These are phyloP conservation scores for Austropuccinia psidii DNA, from an alignment of 1,284 basidiomycete species.

Conservation along the genomic window DNA sequence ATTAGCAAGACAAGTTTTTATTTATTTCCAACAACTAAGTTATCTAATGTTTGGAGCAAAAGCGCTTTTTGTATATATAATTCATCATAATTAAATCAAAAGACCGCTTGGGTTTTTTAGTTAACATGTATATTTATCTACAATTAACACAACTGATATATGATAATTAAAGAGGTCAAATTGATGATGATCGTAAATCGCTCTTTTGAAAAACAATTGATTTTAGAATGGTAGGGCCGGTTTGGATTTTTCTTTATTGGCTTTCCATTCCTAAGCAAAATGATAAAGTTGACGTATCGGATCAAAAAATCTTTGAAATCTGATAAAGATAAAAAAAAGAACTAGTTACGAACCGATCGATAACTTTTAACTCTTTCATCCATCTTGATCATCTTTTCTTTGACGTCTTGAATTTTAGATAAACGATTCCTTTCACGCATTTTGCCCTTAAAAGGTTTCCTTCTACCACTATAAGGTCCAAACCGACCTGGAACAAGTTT, in stretches of 20 bases:
- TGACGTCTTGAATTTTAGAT: background rate
- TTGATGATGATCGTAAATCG: no score
- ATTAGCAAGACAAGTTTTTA: no score
- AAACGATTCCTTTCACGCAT: constrained; percentile 2
- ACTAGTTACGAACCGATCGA: constrained; percentile 20
- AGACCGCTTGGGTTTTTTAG: no score
- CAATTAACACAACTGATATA: no score
- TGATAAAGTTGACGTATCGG: background rate
- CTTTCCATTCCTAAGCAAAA: constrained; percentile 15
- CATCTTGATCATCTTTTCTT: constrained; percentile 16
- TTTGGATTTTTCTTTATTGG: constrained; percentile 20
- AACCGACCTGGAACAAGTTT: background rate
- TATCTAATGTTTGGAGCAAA: no score
- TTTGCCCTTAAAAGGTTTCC: constrained; percentile 14
- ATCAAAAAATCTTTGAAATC: background rate
- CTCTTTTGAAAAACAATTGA: background rate
- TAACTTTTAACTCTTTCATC: constrained; percentile 3
- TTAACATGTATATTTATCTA: no score
- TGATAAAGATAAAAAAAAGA: background rate
- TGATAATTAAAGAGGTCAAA: no score
- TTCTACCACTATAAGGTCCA: constrained; percentile 1
- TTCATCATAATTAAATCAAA: no score
- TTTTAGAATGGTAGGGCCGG: constrained; percentile 3
- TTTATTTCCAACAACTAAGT: no score
- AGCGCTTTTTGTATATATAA: background rate